phyloP scores from a whole-genome alignment of 805 yeast species.

The Dipodascus geniculatus region DNA sequence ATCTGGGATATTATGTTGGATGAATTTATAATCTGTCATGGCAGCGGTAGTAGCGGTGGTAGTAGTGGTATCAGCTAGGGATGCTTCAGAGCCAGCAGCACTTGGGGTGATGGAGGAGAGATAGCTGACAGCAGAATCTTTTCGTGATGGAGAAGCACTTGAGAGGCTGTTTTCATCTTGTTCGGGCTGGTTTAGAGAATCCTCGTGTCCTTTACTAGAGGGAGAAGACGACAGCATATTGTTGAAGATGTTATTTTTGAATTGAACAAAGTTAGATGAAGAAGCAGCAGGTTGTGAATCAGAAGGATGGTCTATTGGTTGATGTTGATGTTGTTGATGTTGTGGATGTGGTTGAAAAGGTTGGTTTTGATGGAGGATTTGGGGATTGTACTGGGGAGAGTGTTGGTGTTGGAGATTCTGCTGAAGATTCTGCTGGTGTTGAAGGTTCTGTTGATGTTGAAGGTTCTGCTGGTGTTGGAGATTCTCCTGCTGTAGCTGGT shows the following conservation, averaged over 20 bases:
- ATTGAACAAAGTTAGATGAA: background rate
- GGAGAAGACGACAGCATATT: background rate
- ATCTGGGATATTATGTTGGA: background rate
- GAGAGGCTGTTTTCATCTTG: background rate
- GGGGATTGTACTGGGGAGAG: too few relatives aligned
- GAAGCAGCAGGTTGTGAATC: background rate
- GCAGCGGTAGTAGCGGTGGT: slow-evolving; percentile 7
- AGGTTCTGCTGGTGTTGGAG: slow-evolving; percentile 1
- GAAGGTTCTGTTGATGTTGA: background rate
- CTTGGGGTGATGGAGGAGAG: slow-evolving; percentile 9
- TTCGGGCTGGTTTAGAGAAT: background rate
- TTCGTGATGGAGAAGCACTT: slow-evolving; percentile 5
- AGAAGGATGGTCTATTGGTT: too few relatives aligned
- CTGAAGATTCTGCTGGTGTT: background rate
- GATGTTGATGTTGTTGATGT: too few relatives aligned
- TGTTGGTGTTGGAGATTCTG: background rate
- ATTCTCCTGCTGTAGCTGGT: too few relatives aligned
- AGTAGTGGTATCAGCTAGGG: slow-evolving; percentile 5
- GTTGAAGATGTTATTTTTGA: slow-evolving; percentile 1
- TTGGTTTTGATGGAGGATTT: too few relatives aligned
- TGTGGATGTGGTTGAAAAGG: background rate
- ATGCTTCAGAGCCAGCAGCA: slow-evolving; percentile 5
- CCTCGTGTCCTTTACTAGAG: background rate
- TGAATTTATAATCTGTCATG: slow-evolving; percentile 5
- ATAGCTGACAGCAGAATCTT: slow-evolving; percentile 14